Evolutionary conservation across 495 filamentous ascomycete species (phyloP).

Genomic region (Penicillium mononematosum): DNA sequence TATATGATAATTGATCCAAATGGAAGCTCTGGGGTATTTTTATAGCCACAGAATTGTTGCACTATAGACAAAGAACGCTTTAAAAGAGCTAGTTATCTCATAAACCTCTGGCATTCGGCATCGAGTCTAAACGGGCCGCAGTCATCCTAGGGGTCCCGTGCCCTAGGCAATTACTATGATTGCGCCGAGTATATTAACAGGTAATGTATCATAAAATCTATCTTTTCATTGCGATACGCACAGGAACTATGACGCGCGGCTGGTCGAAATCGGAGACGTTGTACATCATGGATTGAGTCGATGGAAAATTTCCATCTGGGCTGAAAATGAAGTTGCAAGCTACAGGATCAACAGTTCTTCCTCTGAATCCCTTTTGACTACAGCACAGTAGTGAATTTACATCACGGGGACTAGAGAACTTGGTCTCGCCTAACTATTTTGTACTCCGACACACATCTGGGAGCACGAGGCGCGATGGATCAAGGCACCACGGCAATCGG

Average conservation of each 20-base stretch:
- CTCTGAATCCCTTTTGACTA: background rate
- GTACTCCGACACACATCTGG: conserved; percentile 19
- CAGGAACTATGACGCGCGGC: conserved; percentile 31
- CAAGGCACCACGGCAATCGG: conserved; percentile 16
- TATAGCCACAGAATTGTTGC: background rate
- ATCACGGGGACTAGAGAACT: conserved; percentile 4
- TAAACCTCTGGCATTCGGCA: conserved; percentile 5
- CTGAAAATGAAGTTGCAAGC: conserved; percentile 12
- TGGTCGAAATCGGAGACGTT: conserved; percentile 15
- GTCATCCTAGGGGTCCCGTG: conserved; percentile 13
- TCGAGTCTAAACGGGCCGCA: conserved; percentile 15
- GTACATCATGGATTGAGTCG: conserved; percentile 19
- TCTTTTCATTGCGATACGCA: conserved; percentile 17
- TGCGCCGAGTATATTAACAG: background rate
- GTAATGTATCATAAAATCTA: background rate
- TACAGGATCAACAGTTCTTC: conserved; percentile 6
- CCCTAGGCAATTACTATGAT: conserved; percentile 7
- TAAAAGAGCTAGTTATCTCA: background rate
- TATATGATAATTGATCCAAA: background rate
- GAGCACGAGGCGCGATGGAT: conserved; percentile 22
- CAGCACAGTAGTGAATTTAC: background rate
- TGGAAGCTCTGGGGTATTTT: background rate
- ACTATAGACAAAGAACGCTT: background rate
- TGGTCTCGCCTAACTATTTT: conserved; percentile 12
- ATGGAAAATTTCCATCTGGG: conserved; percentile 16